Conservation (phyloP, 2,329 filamentous ascomycete genomes). For the Rasamsonia emersonii region DNA sequence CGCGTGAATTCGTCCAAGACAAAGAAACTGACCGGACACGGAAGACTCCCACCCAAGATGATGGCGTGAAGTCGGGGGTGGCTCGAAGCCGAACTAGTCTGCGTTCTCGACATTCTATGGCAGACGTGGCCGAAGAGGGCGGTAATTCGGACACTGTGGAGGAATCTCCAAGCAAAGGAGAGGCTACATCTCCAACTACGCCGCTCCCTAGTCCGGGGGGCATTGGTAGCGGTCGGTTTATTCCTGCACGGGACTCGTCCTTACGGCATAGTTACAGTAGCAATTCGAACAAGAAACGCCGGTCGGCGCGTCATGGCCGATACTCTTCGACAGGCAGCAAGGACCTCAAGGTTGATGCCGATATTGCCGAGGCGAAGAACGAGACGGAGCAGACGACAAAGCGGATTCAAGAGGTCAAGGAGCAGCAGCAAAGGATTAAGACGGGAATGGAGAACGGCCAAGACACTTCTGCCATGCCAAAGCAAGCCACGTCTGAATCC, state of each 20-base stretch:
- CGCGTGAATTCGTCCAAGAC: constrained; percentile 28
- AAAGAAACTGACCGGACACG: constrained; percentile 29
- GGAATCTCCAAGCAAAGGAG: constrained; percentile 12
- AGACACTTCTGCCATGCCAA: constrained; percentile 21
- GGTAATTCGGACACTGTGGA: constrained; percentile 15
- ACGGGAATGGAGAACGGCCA: constrained; percentile 35
- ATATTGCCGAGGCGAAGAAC: constrained; percentile 27
- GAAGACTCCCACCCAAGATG: constrained; percentile 25
- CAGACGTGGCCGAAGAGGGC: constrained; percentile 32
- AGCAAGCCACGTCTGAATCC: constrained; percentile 9
- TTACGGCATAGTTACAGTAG: constrained; percentile 48
- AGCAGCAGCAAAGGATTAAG: constrained; percentile 48
- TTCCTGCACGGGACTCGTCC: constrained; percentile 62
- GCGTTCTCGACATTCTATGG: constrained; percentile 35
- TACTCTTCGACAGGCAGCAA: constrained; percentile 29
- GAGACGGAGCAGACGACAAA: constrained; percentile 50
- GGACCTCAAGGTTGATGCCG: constrained; percentile 32
- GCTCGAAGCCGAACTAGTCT: constrained; percentile 30
- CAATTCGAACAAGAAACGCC: constrained; percentile 45
- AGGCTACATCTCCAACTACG: constrained; percentile 12
- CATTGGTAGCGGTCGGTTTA: constrained; percentile 43
- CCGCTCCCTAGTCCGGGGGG: constrained; percentile 23
- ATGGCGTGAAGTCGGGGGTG: constrained; percentile 23
- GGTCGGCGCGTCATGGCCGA: constrained; percentile 39
- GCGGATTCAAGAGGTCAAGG: constrained; percentile 49